phyloP scores from a whole-genome alignment of 2,329 filamentous ascomycete species.

The Furcasterigmium furcatum region DNA sequence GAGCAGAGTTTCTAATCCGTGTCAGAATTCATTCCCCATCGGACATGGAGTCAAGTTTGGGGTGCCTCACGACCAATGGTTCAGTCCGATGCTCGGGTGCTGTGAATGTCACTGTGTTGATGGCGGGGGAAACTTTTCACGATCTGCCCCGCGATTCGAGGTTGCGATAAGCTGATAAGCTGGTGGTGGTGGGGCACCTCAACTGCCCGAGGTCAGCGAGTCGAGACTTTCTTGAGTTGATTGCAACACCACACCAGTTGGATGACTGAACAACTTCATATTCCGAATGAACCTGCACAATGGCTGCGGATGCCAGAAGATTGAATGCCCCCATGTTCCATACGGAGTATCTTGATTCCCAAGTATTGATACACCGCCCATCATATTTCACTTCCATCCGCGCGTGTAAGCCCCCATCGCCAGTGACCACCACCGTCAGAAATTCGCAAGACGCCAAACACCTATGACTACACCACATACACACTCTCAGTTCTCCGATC shows the following conservation, averaged over 20 bases:
- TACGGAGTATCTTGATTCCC: neutral
- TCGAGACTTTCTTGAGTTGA: too few species aligned
- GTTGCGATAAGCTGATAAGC: constrained; percentile 3
- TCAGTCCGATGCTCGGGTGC: neutral
- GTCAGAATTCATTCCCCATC: neutral
- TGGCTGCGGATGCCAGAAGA: too few species aligned
- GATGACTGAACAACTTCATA: too few species aligned
- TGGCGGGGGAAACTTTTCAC: constrained; percentile 4
- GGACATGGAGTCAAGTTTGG: neutral
- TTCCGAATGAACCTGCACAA: too few species aligned
- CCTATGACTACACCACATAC: constrained; percentile 1
- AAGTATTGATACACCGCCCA: neutral
- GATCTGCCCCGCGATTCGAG: constrained; percentile 2
- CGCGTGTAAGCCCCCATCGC: too few species aligned
- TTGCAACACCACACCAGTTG: too few species aligned
- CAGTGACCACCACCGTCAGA: too few species aligned
- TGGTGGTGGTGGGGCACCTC: neutral
- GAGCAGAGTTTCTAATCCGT: neutral
- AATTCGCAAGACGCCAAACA: neutral
- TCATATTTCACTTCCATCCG: neutral
- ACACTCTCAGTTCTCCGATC: constrained; percentile 14
- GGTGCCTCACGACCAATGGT: neutral
- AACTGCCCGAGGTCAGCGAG: too few species aligned
- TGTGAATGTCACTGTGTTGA: neutral
- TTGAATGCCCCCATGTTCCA: too few species aligned